A percentile compares a stretch with the other conserved stretches of the same genome.
Conservation (phyloP, 108 stramenopile species). For the Stephanodiscus minutulus region DNA sequence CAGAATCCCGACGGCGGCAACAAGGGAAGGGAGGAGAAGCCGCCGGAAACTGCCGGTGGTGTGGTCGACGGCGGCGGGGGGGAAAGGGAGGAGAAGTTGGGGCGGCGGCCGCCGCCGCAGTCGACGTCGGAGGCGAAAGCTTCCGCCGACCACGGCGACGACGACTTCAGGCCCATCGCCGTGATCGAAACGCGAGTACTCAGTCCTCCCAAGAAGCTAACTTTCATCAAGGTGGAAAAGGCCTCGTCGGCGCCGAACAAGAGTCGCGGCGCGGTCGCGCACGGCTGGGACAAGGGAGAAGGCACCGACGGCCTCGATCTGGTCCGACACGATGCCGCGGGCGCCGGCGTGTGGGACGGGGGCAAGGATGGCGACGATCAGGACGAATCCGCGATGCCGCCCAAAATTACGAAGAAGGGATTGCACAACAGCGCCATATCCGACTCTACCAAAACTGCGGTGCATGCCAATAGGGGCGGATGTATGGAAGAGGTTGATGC, state of each 20-base stretch:
- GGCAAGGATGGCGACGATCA: background rate
- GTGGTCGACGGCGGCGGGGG: background rate
- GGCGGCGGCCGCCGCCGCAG: background rate
- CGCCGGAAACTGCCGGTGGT: background rate
- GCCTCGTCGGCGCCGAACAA: background rate
- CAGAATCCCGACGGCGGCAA: too few species aligned
- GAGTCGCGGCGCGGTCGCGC: conserved; percentile 22
- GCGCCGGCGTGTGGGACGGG: background rate
- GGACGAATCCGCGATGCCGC: background rate
- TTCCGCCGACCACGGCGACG: background rate
- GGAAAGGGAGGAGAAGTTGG: background rate
- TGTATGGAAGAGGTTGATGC: background rate
- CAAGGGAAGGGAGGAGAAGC: too few species aligned
- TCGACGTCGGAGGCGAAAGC: too few species aligned
- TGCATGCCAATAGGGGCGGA: background rate
- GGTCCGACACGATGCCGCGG: background rate
- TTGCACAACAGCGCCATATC: background rate
- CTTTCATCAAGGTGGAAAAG: conserved; percentile 12
- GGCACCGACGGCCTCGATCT: background rate
- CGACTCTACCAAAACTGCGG: conserved; percentile 3
- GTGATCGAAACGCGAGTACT: conserved; percentile 1
- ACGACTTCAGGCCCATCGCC: background rate
- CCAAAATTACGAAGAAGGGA: background rate
- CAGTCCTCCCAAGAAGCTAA: conserved; percentile 3
- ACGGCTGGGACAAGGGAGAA: conserved; percentile 34